Evolutionary conservation across 345 rosid species (phyloP), one percentile per base, ranked within the genome.

Genomic region (Carallia brachiata): DNA sequence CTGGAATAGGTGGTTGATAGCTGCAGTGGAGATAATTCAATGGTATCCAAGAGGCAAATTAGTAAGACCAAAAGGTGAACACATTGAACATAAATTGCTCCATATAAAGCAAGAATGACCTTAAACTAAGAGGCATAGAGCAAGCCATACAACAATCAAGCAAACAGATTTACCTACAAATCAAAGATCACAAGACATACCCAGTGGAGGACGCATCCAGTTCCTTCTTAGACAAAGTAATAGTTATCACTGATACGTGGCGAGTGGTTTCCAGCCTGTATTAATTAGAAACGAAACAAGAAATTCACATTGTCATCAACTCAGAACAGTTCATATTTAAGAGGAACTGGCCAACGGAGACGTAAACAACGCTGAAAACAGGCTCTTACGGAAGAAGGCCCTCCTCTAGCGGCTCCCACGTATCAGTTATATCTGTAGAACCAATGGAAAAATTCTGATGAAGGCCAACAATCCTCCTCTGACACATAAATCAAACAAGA

Each of bases 401-500:
- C 67, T 79, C 79, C 66, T 79, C 82, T 5, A 79, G 71, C 19
- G 82, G 82, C 66, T 79, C 82, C 82, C 82, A 79, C 53, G 4
- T 48, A 55, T 79, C 82, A 4, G 79, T 79, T 56, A 79, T 75
- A 75, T 79, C 77, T 16, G 70, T 72, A 19, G 82, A 79, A 30
- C 69, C 77, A 54, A 75, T 75, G n/a, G 72, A 23, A 10, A 79
- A 72, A 39, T 68, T 75, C 74, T 75, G 79, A 68, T 79, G 71
- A 37, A 79, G 73, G 60, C 76, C 82, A 10, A 17, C 65, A 16
- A 79, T 64, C 67, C 82, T 71, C 48, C 82, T 70, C 82, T 79
- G 65, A 37, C 59, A 71, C 6, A 37, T 3, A 55, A 18, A n/a
- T 15, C 50, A 44, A 44, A 44, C 50, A 12, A 44, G 17, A 39